Conservation (phyloP, 805 yeast species). For the Suhomyces canberraensis region DNA sequence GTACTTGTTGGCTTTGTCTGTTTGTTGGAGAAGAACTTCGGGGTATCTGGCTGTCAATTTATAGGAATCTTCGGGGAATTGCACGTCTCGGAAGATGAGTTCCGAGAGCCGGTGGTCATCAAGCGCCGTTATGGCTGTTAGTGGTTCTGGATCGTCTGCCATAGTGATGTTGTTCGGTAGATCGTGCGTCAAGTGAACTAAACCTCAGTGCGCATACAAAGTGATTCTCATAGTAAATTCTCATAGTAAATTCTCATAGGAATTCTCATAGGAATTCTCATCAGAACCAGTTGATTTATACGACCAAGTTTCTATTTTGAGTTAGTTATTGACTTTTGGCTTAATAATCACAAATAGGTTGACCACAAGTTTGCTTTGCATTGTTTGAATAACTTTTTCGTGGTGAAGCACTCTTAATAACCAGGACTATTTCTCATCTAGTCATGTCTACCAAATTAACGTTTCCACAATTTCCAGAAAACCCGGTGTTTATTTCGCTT, state of each 20-base stretch:
- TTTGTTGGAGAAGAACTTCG: conserved; percentile 31
- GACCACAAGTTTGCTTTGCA: too few species aligned
- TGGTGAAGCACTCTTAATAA: too few species aligned
- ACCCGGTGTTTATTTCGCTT: conserved; percentile 37
- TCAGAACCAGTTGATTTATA: too few species aligned
- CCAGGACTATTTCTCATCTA: too few species aligned
- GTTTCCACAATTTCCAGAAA: conserved; percentile 48
- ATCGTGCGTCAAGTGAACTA: background rate
- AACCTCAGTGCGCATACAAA: too few species aligned
- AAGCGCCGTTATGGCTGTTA: background rate
- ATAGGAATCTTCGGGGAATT: background rate
- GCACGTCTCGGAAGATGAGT: background rate
- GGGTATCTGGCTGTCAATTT: conserved; percentile 19
- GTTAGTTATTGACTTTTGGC: too few species aligned
- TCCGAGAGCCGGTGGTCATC: background rate
- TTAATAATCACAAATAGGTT: too few species aligned
- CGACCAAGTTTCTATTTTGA: too few species aligned
- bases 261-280: too few species aligned
- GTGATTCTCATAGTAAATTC: too few species aligned
- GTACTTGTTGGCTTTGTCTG: conserved; percentile 27
- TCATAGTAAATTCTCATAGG: too few species aligned
- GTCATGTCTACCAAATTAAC: background rate
- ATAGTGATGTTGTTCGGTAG: background rate
- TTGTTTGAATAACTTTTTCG: too few species aligned
- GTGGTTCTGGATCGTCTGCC: background rate